These are phyloP conservation scores for Hypoxylon subgilvum DNA, from an alignment of 495 filamentous ascomycete genomes.

Conservation along the genomic window DNA sequence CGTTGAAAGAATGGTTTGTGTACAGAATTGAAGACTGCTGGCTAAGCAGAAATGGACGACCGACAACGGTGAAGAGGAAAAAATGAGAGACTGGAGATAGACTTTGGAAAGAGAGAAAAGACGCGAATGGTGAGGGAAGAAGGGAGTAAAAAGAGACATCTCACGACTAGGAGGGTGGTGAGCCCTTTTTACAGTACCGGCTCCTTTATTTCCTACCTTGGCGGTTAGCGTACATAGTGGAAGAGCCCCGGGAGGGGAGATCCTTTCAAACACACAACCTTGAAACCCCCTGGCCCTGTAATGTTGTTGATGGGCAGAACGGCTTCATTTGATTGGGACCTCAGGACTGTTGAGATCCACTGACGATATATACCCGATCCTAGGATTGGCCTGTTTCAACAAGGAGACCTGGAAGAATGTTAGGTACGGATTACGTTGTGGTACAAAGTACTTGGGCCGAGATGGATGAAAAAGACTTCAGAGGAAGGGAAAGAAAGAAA, in stretches of 20 bases:
- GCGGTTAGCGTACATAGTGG: conserved; percentile 32
- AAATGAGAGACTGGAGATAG: conserved; percentile 45
- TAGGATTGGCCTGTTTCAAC: no score
- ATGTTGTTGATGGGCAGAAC: conserved; percentile 19
- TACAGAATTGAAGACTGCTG: conserved; percentile 40
- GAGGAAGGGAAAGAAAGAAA: conserved; percentile 16
- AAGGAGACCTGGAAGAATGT: no score
- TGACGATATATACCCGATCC: no score
- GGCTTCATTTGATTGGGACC: conserved; percentile 19
- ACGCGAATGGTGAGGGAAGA: conserved; percentile 32
- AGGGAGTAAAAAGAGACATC: conserved; percentile 27
- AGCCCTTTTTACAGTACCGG: conserved; percentile 34
- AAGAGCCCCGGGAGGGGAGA: conserved; percentile 6
- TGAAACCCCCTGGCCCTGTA: conserved; percentile 3
- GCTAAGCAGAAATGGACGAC: conserved; percentile 39
- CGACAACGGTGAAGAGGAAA: conserved; percentile 41
- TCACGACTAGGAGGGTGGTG: conserved; percentile 27
- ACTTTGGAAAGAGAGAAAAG: conserved; percentile 35
- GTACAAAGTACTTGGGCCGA: conserved; percentile 19
- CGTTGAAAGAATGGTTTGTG: conserved; percentile 33
- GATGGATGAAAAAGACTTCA: conserved; percentile 17
- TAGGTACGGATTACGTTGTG: no score
- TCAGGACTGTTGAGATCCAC: conserved; percentile 36
- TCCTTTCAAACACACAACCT: conserved; percentile 8
- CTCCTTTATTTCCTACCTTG: conserved; percentile 20